These are phyloP conservation scores for Stachybotrys echinatus DNA, from an alignment of 2,329 filamentous ascomycete species.

Conservation along the genomic window DNA sequence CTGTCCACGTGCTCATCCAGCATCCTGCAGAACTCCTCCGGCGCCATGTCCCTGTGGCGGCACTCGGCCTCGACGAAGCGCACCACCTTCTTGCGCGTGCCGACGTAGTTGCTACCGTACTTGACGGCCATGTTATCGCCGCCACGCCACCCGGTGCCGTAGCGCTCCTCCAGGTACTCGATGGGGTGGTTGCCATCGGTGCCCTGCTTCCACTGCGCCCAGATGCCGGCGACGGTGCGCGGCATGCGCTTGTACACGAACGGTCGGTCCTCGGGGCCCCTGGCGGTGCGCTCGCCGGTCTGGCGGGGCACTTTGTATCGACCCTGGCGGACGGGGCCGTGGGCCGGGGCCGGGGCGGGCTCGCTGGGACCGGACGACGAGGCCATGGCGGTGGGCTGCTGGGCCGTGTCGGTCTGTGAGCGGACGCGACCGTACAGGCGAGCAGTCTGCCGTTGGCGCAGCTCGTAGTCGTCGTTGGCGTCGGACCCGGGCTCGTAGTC, in stretches of 20 bases:
- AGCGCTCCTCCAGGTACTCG: conserved; percentile 11
- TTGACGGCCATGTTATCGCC: conserved; percentile 12
- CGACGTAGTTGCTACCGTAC: conserved; percentile 19
- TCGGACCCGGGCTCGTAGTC: conserved; percentile 3
- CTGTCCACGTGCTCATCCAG: conserved; percentile 16
- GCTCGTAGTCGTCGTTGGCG: conserved; percentile 1
- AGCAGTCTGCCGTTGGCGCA: too few species aligned
- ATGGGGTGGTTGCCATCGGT: conserved; percentile 13
- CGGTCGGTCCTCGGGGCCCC: conserved; percentile 7
- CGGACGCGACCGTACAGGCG: too few species aligned
- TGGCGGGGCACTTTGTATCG: conserved; percentile 14
- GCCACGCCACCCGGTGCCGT: conserved; percentile 14
- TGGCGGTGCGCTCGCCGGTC: conserved; percentile 9
- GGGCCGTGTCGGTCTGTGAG: too few species aligned
- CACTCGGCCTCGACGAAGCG: conserved; percentile 12
- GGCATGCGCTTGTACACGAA: conserved; percentile 17
- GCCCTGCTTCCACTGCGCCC: conserved; percentile 17
- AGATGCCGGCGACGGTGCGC: conserved; percentile 14
- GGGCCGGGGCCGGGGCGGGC: not conserved
- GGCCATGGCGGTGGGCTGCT: not conserved
- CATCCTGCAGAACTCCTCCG: conserved; percentile 7
- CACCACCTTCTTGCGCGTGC: conserved; percentile 14
- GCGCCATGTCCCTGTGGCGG: not conserved
- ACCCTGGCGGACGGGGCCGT: conserved; percentile 2
- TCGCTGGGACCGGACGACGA: not conserved